Evolutionary conservation across 78 protist species (phyloP), one percentile per base, ranked within the genome.

Genomic region (Emiliania huxleyi): DNA sequence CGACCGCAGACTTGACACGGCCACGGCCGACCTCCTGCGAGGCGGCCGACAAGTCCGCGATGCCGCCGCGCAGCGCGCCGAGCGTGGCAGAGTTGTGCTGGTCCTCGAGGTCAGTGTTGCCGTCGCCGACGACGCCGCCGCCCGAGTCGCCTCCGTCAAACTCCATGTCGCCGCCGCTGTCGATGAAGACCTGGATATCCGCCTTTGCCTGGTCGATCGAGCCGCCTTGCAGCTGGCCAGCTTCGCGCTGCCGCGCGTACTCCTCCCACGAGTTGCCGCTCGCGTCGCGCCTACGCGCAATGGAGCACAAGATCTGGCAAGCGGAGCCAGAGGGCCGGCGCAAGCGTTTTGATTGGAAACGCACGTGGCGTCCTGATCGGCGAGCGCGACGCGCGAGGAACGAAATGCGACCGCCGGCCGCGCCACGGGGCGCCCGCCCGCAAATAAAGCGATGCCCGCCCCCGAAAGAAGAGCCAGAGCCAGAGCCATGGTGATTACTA

Each of bases 81-180:
- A 81, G 15, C 21, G 52, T 12, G 23, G 89, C n/a, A 25, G 35
- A 22, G 89, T 81, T 44, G 55, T 81, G 89, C 89, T 81, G 89
- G 23, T 81, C 56, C 38, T 81, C 56, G 26, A 81, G 89, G 38
- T 44, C 52, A 38, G 33, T 23, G n/a, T 81, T 43, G 56, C 89
- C 89, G 56, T 81, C 89, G 52, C 89, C 89, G 25, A 81, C 89
- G 25, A 44, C 89, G 56, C 89, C 89, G 35, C n/a, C 5, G 55
- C 89, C 89, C 22, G 29, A 12, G 89, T 81, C 89, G 56, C 89
- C 89, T 52, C 89, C 89, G 89, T 81, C 89, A 15, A 81, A 81
- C 48, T 81, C 89, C 25, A 11, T 6, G 40, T 81, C 89, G 33
- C 75, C 75, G 23, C 75, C 75, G 23, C 75, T 15, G 29, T 62